Base-by-base conservation (phyloP, 2,329 filamentous ascomycete species). In the Elsinoe australis region DNA sequence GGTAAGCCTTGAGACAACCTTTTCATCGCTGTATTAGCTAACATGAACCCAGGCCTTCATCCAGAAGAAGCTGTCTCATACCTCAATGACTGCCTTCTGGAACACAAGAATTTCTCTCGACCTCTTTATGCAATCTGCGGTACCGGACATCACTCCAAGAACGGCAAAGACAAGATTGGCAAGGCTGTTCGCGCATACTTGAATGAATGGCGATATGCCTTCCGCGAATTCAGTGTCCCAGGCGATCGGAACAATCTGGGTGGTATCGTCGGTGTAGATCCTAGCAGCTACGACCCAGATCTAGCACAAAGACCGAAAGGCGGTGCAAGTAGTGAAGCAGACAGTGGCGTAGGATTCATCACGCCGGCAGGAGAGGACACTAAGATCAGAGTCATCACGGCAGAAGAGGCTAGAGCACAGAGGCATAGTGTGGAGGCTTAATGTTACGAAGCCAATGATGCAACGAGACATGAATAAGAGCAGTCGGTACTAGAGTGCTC, bases 131-230 rank as follows among this genome's bases (percentile, higher is more conserved):
- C 89, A 56, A 96, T 98, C 63, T 95, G 89, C 1, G 92, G 92
- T 35, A 96, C 90, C 1, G 92, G 90, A 3, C 89, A 96, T 61
- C 92, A 98, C 68, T 94, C 87, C 64, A 96, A 96, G 72, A 95
- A 95, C 62, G 90, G 92, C 59, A 96, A 96, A 66, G 92, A 98
- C 67, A 98, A 98, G 69, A 87, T 98, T 28, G 90, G 90, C 61
- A 95, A 94, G 68, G 88, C 89, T 1, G 82, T 96, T 53, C 83
- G 92, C 48, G 80, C 78, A 56, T 96, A 94, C 69, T 71, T 98
- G 49, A 94, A 90, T 61, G 90, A 96, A 64, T 95, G 89, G 88
- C 80, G 87, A 53, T 98, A 95, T 63, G 85, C 87, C 0, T 98
- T 90, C 68, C 83, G 90, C 48, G 92, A 98, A 67, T 98, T 98